Percentiles rank a stretch among this genome's conserved stretches.
phyloP scores from a whole-genome alignment of 768 basidiomycete genomes.

The Austroboletus eburneus region DNA sequence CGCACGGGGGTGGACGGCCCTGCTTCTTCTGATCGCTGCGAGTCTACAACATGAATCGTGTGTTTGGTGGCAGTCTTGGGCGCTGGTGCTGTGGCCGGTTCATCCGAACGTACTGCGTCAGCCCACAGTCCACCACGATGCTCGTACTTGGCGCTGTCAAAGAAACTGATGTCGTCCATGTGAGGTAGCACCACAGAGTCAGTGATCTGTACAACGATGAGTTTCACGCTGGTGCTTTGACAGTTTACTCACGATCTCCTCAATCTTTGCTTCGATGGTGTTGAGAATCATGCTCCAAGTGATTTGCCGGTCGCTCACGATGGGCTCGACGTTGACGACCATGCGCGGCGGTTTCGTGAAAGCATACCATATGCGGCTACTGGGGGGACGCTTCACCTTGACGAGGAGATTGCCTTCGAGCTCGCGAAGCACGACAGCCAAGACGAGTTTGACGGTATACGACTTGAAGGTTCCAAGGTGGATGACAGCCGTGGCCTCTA shows the following conservation, averaged over 20 bases:
- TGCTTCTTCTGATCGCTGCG: constrained; percentile 34
- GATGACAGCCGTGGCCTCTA: constrained; percentile 87
- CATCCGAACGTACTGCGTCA: constrained; percentile 57
- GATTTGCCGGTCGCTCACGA: constrained; percentile 91
- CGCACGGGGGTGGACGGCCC: constrained; percentile 12
- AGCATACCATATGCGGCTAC: constrained; percentile 89
- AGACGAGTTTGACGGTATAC: constrained; percentile 83
- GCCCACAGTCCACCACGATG: constrained; percentile 89
- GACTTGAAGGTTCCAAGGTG: constrained; percentile 83
- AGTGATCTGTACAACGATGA: constrained; percentile 72
- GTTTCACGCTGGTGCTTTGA: constrained; percentile 47
- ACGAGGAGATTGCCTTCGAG: constrained; percentile 88
- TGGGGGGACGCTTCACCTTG: constrained; percentile 91
- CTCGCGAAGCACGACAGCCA: constrained; percentile 84
- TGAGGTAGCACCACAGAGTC: constrained; percentile 95
- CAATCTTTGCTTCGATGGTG: constrained; percentile 84
- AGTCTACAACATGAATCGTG: constrained; percentile 19
- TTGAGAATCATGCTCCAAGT: constrained; percentile 91
- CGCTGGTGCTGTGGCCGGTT: constrained; percentile 9
- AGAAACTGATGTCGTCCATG: constrained; percentile 98
- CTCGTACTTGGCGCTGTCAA: constrained; percentile 61
- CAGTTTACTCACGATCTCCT: constrained; percentile 67
- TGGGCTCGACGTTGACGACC: constrained; percentile 86
- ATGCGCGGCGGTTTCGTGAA: constrained; percentile 89
- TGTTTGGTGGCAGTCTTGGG: constrained; percentile 8